Evolutionary conservation across 208 protist genomes (phyloP).

Genomic region (Willaertia magna): DNA sequence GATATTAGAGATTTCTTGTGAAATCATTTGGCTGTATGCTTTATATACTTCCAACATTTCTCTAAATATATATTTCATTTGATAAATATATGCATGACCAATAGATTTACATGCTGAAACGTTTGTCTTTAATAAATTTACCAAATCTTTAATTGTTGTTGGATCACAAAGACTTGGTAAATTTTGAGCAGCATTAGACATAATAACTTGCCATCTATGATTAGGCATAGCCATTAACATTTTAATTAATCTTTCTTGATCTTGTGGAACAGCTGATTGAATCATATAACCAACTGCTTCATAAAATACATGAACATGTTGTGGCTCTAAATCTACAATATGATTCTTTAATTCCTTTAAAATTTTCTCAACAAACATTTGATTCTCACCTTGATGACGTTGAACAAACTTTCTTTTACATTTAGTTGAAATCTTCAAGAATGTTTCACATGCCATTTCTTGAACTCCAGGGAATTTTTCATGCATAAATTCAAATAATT

Average conservation of each 20-base stretch:
- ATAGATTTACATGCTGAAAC: slow-evolving; percentile 69
- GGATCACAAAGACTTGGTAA: slow-evolving; percentile 46
- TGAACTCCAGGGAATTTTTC: slow-evolving; percentile 94
- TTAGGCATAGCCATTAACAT: slow-evolving; percentile 80
- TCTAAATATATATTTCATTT: slow-evolving; percentile 83
- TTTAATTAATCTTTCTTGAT: slow-evolving; percentile 49
- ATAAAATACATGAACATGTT: slow-evolving; percentile 90
- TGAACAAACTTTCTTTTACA: slow-evolving; percentile 74
- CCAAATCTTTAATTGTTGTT: slow-evolving; percentile 49
- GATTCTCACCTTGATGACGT: slow-evolving; percentile 41
- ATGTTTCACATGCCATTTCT: slow-evolving; percentile 99
- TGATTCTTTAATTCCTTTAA: slow-evolving; percentile 60
- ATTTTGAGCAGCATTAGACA: slow-evolving; percentile 37
- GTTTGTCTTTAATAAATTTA: slow-evolving; percentile 85
- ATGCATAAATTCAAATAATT: slow-evolving; percentile 99
- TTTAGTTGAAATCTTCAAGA: slow-evolving; percentile 93
- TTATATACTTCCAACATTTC: slow-evolving; percentile 87
- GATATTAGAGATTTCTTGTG: slow-evolving; percentile 26
- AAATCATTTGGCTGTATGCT: slow-evolving; percentile 59
- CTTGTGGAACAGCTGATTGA: slow-evolving; percentile 26
- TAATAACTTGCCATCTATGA: slow-evolving; percentile 47
- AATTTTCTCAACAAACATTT: slow-evolving; percentile 79
- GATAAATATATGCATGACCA: slow-evolving; percentile 66
- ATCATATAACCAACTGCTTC: slow-evolving; percentile 89
- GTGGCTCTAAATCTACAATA: slow-evolving; percentile 72